A percentile compares a stretch with the other conserved stretches of the same genome.
Conservation (phyloP, 2,329 filamentous ascomycete genomes). For the Zymoseptoria crescenta region DNA sequence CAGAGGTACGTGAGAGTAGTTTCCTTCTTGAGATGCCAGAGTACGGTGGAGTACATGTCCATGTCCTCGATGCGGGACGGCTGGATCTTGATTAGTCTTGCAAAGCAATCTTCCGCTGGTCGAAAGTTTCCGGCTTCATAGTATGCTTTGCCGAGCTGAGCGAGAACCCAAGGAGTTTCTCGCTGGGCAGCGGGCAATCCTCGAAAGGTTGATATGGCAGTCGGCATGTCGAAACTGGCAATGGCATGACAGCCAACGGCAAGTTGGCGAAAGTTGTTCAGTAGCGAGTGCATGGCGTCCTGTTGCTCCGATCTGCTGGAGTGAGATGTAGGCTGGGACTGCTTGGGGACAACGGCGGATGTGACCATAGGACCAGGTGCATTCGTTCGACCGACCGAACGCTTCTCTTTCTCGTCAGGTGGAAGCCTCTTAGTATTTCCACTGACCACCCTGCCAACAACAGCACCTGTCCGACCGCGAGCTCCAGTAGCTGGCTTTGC, state of each 20-base stretch:
- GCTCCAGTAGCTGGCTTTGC: constrained; percentile 62
- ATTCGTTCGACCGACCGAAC: constrained; percentile 52
- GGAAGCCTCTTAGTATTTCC: constrained; percentile 65
- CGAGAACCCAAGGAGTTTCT: constrained; percentile 87
- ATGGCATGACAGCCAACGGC: constrained; percentile 72
- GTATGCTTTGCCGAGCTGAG: constrained; percentile 81
- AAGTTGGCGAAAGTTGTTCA: constrained; percentile 75
- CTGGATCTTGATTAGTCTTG: constrained; percentile 66
- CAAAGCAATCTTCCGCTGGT: constrained; percentile 81
- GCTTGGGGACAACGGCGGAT: constrained; percentile 19
- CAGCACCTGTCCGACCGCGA: constrained; percentile 60
- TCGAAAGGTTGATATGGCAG: constrained; percentile 67
- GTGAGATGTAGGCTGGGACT: constrained; percentile 8
- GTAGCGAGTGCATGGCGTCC: constrained; percentile 66
- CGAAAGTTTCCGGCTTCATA: constrained; percentile 83
- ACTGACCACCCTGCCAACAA: constrained; percentile 78
- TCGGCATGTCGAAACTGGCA: constrained; percentile 68
- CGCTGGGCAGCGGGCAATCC: constrained; percentile 66
- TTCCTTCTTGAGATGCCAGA: constrained; percentile 96
- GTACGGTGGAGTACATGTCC: constrained; percentile 96
- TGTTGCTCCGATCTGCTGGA: constrained; percentile 39
- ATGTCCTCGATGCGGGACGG: constrained; percentile 85
- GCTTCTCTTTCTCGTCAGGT: constrained; percentile 47
- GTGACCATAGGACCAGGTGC: constrained; percentile 29
- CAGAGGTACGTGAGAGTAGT: constrained; percentile 86